Evolutionary conservation across 2,329 filamentous ascomycete species (phyloP), one percentile per base, ranked within the genome.

Genomic region (Alternaria sp.): DNA sequence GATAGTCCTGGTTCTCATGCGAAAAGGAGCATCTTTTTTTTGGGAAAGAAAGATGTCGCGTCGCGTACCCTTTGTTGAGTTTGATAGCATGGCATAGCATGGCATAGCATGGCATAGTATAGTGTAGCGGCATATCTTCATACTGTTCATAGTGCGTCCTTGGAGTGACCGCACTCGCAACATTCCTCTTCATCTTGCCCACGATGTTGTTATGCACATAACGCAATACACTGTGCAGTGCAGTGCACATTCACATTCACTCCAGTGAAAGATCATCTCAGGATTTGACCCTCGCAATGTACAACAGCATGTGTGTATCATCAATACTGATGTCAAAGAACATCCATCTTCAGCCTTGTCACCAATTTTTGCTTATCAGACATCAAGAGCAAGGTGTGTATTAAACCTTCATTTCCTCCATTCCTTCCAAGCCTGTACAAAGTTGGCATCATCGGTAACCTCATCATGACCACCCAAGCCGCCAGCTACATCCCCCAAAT

Each of bases 121-220:
- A 55, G 57, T 54, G 49, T 54, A 58, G 54, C 54, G 44, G 31
- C 31, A 48, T 48, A 34, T 36, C 14, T 11, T 48, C 29, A 24
- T 34, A 36, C 0, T 48, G 0, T 48, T 48, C 31, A 48, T 33
- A 24, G 21, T 46, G 2, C 2, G 44, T 33, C 1, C 4, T 23
- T 13, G 34, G 1, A 36, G 44, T 9, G 44, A 33, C 3, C 5
- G 71, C 72, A 24, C 68, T 70, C 0, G 69, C 67, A 3, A 73
- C 56, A 14, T 65, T 67, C 31, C 71, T 61, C 52, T 69, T 73
- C 60, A 65, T 63, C 40, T 69, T 52, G 4, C 62, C 60, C 5
- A 68, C 63, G 5, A 69, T 69, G 44, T 74, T 69, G 50, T 73
- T 73, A 17, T 72, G 67, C n/a, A 66, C 67, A 26, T 68, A 69